Percentiles rank a stretch among this genome's conserved stretches.
Conservation (phyloP, 805 yeast species). For the Yarrowia divulgata region DNA sequence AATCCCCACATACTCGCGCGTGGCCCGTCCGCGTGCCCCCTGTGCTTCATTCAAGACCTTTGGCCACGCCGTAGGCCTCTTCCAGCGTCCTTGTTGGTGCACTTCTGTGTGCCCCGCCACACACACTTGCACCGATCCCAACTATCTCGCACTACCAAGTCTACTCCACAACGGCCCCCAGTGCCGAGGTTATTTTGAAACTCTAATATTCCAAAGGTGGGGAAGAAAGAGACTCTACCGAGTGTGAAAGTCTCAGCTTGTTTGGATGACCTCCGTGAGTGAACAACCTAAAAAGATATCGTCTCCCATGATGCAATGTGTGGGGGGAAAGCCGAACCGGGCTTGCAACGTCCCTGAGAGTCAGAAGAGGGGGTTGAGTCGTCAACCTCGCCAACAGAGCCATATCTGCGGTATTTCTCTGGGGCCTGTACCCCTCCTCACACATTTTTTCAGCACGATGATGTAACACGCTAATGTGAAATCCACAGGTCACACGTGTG, state of each 20-base stretch:
- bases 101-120: not conserved
- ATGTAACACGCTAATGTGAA: constrained; percentile 3
- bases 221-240: constrained; percentile 25
- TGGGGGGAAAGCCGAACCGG: constrained; percentile 25
- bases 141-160: constrained; percentile 24
- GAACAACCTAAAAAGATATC: constrained; percentile 10
- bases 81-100: not conserved
- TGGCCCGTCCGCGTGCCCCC: too few species aligned
- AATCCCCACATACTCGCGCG: not conserved
- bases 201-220: constrained; percentile 27
- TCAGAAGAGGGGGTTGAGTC: too few species aligned
- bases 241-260: constrained; percentile 35
- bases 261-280: not conserved
- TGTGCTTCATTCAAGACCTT: too few species aligned
- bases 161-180: constrained; percentile 39
- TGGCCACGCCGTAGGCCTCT: not conserved
- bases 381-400: too few species aligned
- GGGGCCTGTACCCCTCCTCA: not conserved
- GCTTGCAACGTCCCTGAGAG: not conserved
- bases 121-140: constrained; percentile 2
- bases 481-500: constrained; percentile 17
- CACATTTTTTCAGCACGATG: not conserved
- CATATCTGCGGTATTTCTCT: not conserved
- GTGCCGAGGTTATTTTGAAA: constrained; percentile 37
- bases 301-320: constrained; percentile 2